phyloP scores from a whole-genome alignment of 2,329 filamentous ascomycete species.

The Didymella exigua region DNA sequence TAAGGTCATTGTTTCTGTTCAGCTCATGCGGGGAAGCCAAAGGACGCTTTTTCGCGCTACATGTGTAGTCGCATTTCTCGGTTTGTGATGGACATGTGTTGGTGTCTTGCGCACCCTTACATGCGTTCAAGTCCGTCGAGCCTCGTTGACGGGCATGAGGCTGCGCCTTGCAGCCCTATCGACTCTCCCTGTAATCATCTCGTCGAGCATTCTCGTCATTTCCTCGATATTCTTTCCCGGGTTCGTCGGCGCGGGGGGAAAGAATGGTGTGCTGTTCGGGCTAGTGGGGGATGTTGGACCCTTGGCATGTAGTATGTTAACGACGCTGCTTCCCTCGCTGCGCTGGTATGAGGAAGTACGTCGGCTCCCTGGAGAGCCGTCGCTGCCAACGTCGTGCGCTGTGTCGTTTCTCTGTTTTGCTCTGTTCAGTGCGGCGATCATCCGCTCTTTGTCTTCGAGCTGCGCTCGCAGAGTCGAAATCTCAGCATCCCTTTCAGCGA shows the following conservation, averaged over 20 bases:
- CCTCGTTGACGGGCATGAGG: constrained; percentile 30
- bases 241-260: constrained; percentile 29
- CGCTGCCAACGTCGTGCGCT: constrained; percentile 62
- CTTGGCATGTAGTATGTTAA: constrained; percentile 35
- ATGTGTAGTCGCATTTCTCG: neutral
- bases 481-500: constrained; percentile 90
- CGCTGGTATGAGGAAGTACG: constrained; percentile 44
- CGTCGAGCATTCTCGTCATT: constrained; percentile 90
- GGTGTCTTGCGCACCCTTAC: constrained; percentile 10
- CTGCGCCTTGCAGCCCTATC: constrained; percentile 60
- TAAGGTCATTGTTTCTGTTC: constrained; percentile 12
- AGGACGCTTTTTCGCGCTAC: neutral
- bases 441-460: constrained; percentile 92
- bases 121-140: constrained; percentile 19
- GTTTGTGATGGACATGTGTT: neutral
- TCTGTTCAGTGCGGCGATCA: constrained; percentile 84
- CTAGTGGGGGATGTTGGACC: constrained; percentile 34
- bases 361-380: constrained; percentile 44
- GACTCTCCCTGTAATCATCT: constrained; percentile 90
- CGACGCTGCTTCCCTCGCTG: constrained; percentile 40
- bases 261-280: constrained; percentile 23
- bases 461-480: constrained; percentile 88
- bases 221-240: constrained; percentile 77
- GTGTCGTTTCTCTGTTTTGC: constrained; percentile 85
- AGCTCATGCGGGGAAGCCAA: constrained; percentile 4